phyloP scores from a whole-genome alignment of 2,329 filamentous ascomycete genomes.

The Exophiala sp. region DNA sequence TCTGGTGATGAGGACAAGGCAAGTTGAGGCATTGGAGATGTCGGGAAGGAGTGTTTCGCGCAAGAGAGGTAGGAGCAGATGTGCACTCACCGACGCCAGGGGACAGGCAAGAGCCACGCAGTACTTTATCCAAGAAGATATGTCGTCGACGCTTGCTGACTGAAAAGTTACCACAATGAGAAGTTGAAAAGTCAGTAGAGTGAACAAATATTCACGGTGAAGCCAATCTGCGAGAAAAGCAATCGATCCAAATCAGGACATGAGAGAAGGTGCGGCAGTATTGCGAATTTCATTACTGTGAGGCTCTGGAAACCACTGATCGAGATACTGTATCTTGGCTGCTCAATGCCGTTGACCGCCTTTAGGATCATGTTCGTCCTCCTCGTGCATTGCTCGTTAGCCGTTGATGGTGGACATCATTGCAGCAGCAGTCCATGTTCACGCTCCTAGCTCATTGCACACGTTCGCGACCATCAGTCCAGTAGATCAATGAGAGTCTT shows the following conservation, averaged over 20 bases:
- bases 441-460: too few species aligned
- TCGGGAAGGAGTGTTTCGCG: slow-evolving; percentile 2
- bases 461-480: too few species aligned
- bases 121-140: neutral
- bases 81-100: slow-evolving; percentile 9
- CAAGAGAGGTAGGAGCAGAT: neutral
- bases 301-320: neutral
- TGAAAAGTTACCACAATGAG: neutral
- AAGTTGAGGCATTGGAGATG: neutral
- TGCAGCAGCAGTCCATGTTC: too few species aligned
- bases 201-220: neutral
- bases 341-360: neutral
- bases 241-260: neutral
- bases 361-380: too few species aligned
- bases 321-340: neutral
- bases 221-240: neutral
- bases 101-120: slow-evolving; percentile 6
- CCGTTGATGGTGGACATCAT: too few species aligned
- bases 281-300: slow-evolving; percentile 4
- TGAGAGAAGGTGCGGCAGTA: neutral
- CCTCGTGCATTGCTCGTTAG: too few species aligned
- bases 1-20: neutral
- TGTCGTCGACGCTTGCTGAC: neutral
- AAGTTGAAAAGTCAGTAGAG: neutral
- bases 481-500: too few species aligned